Evolutionary conservation across 768 basidiomycete species (phyloP), one percentile per base, ranked within the genome.

Genomic region (Trichaptum fuscoviolaceum): DNA sequence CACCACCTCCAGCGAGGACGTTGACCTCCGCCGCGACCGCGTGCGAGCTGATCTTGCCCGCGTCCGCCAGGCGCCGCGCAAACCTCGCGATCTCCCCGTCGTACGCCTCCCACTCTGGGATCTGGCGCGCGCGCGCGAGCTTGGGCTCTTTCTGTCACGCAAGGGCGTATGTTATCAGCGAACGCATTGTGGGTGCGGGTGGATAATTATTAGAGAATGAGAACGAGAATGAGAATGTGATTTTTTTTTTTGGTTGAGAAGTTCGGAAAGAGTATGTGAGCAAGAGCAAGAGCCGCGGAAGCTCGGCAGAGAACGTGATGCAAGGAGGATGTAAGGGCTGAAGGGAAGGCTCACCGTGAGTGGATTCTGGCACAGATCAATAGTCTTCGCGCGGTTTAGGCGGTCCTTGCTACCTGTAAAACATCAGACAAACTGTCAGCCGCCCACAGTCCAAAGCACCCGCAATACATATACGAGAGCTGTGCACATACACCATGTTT

Each of bases 101-200:
- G 73, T 98, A 99, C 62, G 86, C 85, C 69, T 96, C 95, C 97
- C 97, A 99, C 74, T 99, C 97, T 0, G 97, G 96, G 64, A 99
- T 97, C 71, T 95, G 88, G 42, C 96, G 86, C 3, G 97, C 97
- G 25, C 97, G 87, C 3, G 89, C 85, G 6, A 99, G 83, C 75
- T 99, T 99, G 6, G 96, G 96, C 74, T 99, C 97, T 88, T 99
- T 97, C 92, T 97, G 79, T 74, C 34, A 57, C 64, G 60, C 30
- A 34, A 18, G 65, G 30, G 57, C 58, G 15, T 63, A 30, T n/a
- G 17, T 15, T 12, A 7, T 7, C 6, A 7, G 35, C 17, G 35
- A 36, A 17, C 17, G 17, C 17, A n/a, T 36, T 36, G 35, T 36
- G 35, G 7, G 35, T 36, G 35, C 17, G 35, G 35, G 7, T 36